Evolutionary conservation across 2,329 filamentous ascomycete species (phyloP).

Genomic region (Penicillium sp.): DNA sequence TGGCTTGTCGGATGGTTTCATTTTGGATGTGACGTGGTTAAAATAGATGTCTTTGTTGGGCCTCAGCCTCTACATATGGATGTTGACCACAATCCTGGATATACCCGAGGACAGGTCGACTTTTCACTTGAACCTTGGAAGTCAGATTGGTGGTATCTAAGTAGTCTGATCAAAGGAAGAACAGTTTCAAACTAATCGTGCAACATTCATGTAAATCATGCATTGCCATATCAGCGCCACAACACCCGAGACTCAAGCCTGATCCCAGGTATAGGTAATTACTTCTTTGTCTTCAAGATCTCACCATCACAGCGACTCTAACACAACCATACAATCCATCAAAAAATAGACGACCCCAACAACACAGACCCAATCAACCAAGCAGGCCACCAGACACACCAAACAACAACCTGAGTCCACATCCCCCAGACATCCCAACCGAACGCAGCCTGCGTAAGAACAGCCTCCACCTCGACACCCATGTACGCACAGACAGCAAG

Average conservation of each 20-base stretch:
- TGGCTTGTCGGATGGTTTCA: background rate
- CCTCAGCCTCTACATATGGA: too few relatives aligned
- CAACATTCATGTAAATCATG: too few relatives aligned
- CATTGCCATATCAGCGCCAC: background rate
- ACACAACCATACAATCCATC: conserved; percentile 2
- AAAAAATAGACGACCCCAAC: conserved; percentile 36
- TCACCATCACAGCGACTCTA: background rate
- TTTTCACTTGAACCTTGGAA: too few relatives aligned
- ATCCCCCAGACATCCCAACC: conserved; percentile 87
- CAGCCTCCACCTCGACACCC: conserved; percentile 50
- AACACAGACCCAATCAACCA: conserved; percentile 63
- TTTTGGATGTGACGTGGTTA: background rate
- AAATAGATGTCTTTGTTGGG: background rate
- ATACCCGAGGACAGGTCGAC: too few relatives aligned
- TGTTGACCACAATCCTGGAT: too few relatives aligned
- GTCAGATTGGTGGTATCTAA: too few relatives aligned
- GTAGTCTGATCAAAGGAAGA: too few relatives aligned
- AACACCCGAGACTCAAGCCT: too few relatives aligned
- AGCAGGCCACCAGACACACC: conserved; percentile 93
- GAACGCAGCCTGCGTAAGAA: conserved; percentile 71
- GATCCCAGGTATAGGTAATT: background rate
- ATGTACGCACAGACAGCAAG: conserved; percentile 50
- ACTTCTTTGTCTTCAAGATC: conserved; percentile 1
- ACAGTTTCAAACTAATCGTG: too few relatives aligned
- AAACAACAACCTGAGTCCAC: conserved; percentile 85